Base-by-base conservation (phyloP, 2,329 filamentous ascomycete genomes). In the Chrysoporthe puriensis region DNA sequence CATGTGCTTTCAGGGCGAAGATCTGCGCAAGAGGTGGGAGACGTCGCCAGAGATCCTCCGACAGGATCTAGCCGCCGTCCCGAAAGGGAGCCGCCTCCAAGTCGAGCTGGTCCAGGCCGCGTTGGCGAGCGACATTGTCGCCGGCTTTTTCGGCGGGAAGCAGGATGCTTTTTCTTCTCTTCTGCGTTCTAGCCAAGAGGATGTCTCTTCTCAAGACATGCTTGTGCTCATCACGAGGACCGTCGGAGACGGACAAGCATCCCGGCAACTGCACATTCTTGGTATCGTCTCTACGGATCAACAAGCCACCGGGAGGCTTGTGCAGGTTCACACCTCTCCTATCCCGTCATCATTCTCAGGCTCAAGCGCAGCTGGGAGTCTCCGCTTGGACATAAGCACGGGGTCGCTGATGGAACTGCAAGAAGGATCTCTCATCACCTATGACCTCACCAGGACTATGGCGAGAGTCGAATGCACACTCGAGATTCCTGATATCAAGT, bases 351-450 rank as follows among this genome's bases (percentile, higher is more conserved):
- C 70, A 66, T 44, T 52, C 2, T 61, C 50, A 14, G n/a, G 66
- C 44, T 4, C 57, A 36, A 61, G 44, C 40, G 11, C 36, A 18
- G 14, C 59, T 70, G 21, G 71, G 75, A 4, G 73, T 71, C 9
- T 90, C 72, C 83, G 85, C 42, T 78, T 93, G 1, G 88, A 94
- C 70, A 79, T 88, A 34, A 84, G 85, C 26, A 86, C 87, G 2
- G 91, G 91, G 14, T 83, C 84, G 50, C 78, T 94, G 3, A 83
- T 91, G 68, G 84, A 90, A 73, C 81, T 92, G 1, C 75, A 80
- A 16, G 79, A 82, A 32, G 84, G 83, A 13, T 78, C 75, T 0
- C 79, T 94, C 21, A 82, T 81, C 36, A 86, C 88, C 2, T 92
- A 89, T 75, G 88, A 92, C 70, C 78, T 94, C 44, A 86, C 85